Conservation (phyloP, 2,329 filamentous ascomycete species). For the Stachybotrys echinatus region DNA sequence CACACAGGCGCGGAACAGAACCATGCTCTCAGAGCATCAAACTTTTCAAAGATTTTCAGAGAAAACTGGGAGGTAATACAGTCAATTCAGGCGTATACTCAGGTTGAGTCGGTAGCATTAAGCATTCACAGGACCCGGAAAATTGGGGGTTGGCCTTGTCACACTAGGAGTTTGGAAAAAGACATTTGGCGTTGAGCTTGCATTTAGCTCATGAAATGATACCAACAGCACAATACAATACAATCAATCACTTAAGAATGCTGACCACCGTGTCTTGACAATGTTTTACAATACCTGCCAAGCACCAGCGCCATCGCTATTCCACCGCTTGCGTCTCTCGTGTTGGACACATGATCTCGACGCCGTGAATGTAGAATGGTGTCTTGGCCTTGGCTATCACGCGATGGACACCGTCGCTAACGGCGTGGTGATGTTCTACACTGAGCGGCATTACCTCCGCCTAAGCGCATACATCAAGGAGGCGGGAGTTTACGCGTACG, state of each 20-base stretch:
- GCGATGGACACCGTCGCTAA: too few species aligned
- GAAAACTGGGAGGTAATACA: neutral
- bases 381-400: too few species aligned
- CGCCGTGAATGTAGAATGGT: too few species aligned
- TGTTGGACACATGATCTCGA: too few species aligned
- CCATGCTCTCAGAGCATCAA: neutral
- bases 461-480: too few species aligned
- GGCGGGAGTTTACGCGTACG: too few species aligned
- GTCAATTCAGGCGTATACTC: neutral
- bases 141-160: neutral
- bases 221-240: neutral
- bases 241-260: neutral
- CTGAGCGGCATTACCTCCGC: too few species aligned
- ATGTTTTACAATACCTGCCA: too few species aligned
- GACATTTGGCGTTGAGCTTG: neutral
- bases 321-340: too few species aligned
- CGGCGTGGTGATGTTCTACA: too few species aligned
- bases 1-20: constrained; percentile 6
- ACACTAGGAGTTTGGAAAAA: neutral
- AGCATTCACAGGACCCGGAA: neutral
- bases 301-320: too few species aligned
- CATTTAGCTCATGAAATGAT: neutral
- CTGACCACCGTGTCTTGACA: too few species aligned
- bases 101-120: neutral
- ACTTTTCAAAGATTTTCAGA: neutral